Percentiles rank a stretch among this genome's conserved stretches.
Evolutionary conservation across 345 rosid species (phyloP).

Genomic region (Pelargonium nanum): DNA sequence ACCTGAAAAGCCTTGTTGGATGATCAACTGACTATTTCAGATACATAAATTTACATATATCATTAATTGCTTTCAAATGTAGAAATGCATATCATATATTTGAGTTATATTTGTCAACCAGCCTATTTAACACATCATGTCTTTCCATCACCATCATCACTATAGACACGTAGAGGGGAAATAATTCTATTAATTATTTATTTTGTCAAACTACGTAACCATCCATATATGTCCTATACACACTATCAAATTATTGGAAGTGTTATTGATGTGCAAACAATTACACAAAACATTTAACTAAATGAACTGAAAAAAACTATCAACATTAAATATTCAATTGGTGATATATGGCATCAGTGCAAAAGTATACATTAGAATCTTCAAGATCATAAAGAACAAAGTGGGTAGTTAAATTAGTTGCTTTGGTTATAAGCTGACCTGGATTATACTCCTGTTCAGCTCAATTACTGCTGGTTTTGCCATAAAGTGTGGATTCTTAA

Average conservation of each 20-base stretch:
- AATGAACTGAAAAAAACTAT: neutral
- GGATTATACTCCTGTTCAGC: conserved; percentile 64
- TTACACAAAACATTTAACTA: neutral
- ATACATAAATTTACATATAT: no score
- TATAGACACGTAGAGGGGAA: no score
- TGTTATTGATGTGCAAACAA: neutral
- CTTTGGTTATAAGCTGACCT: conserved; percentile 29
- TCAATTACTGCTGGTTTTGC: conserved; percentile 79
- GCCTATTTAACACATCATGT: no score
- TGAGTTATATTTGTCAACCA: no score
- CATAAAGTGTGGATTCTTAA: conserved; percentile 70
- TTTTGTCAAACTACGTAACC: no score
- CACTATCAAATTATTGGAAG: neutral
- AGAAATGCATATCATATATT: no score
- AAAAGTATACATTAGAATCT: neutral
- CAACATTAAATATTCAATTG: neutral
- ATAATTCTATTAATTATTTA: no score
- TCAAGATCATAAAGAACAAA: neutral
- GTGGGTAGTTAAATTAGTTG: neutral
- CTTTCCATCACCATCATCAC: no score
- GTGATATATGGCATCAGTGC: neutral
- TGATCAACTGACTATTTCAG: no score
- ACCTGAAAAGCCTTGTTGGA: neutral
- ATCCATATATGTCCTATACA: neutral
- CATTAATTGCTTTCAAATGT: no score